Evolutionary conservation across 1,284 basidiomycete species (phyloP), one percentile per base, ranked within the genome.

Genomic region (Anthracocystis setariae): DNA sequence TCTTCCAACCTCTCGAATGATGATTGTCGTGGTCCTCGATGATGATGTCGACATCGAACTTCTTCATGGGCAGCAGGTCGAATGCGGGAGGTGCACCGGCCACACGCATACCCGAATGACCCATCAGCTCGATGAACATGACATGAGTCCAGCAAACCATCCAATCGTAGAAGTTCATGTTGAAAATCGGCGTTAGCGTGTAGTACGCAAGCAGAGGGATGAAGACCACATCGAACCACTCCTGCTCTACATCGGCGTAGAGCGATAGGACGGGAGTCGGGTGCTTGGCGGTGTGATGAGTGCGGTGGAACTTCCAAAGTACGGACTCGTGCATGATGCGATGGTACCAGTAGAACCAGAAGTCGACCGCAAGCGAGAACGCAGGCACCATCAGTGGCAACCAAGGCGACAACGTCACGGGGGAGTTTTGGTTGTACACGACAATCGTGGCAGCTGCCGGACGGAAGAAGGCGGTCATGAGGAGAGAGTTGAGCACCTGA

Each of bases 1-100:
- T 58, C 29, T 61, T 74, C 79, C 60, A 80, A 5, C 81, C 81
- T 7, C 61, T 49, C 18, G 53, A 58, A 53, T 83, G 81, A 52
- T 83, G 82, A 33, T 77, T 51, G 50, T 82, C 80, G 46, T 82
- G 81, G 48, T 83, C 82, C 61, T 82, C 81, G n/a, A 83, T 54
- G 42, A 58, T 52, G 10, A 83, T 57, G 12, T 81, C 81, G 45
- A 72, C 57, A 20, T 63, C 72, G 45, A 79, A 48, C 25, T 21
- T 51, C 40, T 61, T 50, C 46, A 82, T 65, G 21, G 55, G 54
- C 20, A 58, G 8, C 13, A 61, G 44, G 24, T 69, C 35, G 39
- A 66, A 66, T 5, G 69, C 66, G 3, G 80, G 61, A 5, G 67
- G 20, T 0, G 72, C 61, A 15, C 72, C 68, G 32, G 76, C 57